phyloP scores from a whole-genome alignment of 495 filamentous ascomycete genomes.

The Neurospora cerealis region DNA sequence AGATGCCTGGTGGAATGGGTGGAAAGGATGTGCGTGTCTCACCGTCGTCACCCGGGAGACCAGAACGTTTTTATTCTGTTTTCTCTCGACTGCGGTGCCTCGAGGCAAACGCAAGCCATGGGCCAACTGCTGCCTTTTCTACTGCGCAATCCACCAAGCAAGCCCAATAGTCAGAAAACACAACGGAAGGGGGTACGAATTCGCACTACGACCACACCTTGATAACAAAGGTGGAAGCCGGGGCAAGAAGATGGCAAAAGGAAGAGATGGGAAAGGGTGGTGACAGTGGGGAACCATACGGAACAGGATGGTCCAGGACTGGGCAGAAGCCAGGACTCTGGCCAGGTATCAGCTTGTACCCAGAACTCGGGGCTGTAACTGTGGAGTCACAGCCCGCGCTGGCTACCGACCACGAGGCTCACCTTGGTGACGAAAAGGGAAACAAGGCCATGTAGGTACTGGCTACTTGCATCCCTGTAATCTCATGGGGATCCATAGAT shows the following conservation, averaged over 20 bases:
- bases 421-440: not conserved
- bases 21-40: not conserved
- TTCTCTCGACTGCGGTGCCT: not conserved
- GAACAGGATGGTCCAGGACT: not conserved
- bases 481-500: not conserved
- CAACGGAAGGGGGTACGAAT: not conserved
- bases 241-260: not conserved
- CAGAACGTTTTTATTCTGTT: not conserved
- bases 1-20: not conserved
- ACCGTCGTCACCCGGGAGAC: not conserved
- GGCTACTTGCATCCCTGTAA: not conserved
- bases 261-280: not conserved
- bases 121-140: not conserved
- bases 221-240: not conserved
- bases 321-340: not conserved
- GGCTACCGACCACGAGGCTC: slow-evolving; percentile 1
- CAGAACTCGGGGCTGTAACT: not conserved
- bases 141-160: not conserved
- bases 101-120: not conserved
- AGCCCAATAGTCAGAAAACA: not conserved
- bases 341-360: slow-evolving; percentile 8
- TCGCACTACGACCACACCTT: not conserved
- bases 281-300: slow-evolving; percentile 1
- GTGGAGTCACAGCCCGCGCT: slow-evolving; percentile 13
- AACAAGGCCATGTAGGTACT: not conserved